These are phyloP conservation scores for Neocatenulostroma microsporum DNA, from an alignment of 2,329 filamentous ascomycete genomes.

Conservation along the genomic window DNA sequence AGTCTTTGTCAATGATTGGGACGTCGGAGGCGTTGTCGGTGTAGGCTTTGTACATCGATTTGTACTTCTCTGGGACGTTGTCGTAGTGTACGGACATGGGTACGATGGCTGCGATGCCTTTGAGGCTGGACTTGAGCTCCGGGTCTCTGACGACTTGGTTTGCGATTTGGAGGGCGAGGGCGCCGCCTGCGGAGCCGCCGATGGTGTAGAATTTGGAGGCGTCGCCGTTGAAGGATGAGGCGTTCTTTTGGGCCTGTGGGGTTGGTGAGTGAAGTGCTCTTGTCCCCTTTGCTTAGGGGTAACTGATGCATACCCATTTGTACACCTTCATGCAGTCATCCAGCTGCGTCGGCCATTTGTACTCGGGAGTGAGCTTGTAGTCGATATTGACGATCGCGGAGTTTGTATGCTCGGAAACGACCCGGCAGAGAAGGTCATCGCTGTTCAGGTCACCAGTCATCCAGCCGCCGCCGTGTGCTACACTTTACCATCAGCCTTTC, in stretches of 20 bases:
- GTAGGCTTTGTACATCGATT: slow-evolving; percentile 12
- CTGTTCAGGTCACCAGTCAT: slow-evolving; percentile 20
- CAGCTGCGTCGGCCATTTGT: slow-evolving; percentile 37
- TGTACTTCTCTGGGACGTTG: slow-evolving; percentile 18
- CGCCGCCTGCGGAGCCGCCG: slow-evolving; percentile 23
- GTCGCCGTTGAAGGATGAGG: slow-evolving; percentile 17
- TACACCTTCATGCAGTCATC: slow-evolving; percentile 32
- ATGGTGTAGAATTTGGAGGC: slow-evolving; percentile 17
- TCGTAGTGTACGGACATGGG: slow-evolving; percentile 30
- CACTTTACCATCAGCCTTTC: background rate
- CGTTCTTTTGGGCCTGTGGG: slow-evolving; percentile 19
- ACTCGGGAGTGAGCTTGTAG: slow-evolving; percentile 39
- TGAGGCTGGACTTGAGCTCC: slow-evolving; percentile 23
- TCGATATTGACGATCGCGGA: slow-evolving; percentile 32
- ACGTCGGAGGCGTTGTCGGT: slow-evolving; percentile 15
- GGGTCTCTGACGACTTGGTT: slow-evolving; percentile 16
- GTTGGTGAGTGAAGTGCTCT: background rate
- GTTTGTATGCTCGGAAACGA: slow-evolving; percentile 18
- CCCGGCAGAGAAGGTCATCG: slow-evolving; percentile 18
- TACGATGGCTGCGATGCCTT: slow-evolving; percentile 29
- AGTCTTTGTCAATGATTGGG: slow-evolving; percentile 18
- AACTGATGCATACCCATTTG: slow-evolving; percentile 31
- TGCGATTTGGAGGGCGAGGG: slow-evolving; percentile 16
- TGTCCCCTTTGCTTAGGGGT: background rate
- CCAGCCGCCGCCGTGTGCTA: slow-evolving; percentile 20